Conservation (phyloP, 768 basidiomycete genomes). For the Tephrocybe rancida region DNA sequence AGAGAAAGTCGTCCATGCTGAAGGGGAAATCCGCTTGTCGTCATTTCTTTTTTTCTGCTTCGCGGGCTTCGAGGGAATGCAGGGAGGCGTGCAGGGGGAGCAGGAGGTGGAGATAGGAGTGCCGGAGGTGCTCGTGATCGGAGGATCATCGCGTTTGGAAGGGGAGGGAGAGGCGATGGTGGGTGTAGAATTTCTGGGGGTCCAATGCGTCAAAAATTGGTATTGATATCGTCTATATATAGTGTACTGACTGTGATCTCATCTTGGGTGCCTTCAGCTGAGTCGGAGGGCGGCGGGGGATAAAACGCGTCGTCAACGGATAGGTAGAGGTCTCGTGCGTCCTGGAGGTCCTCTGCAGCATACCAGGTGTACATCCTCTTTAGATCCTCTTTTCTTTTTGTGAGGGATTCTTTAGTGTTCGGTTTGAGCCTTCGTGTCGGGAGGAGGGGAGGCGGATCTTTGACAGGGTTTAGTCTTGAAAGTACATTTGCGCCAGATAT, state of each 20-base stretch:
- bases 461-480: neutral
- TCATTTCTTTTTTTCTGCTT: conserved; percentile 25
- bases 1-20: conserved; percentile 33
- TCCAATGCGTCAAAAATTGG: too few relatives aligned
- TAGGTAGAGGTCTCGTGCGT: conserved; percentile 32
- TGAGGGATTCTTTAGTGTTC: conserved; percentile 27
- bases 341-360: conserved; percentile 36
- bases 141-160: conserved; percentile 28
- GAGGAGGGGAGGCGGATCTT: conserved; percentile 6
- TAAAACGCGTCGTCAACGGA: conserved; percentile 31
- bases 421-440: conserved; percentile 12
- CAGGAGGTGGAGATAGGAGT: conserved; percentile 31
- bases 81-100: conserved; percentile 20
- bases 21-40: conserved; percentile 35
- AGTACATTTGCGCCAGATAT: conserved; percentile 15
- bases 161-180: conserved; percentile 18
- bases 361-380: conserved; percentile 36
- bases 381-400: conserved; percentile 35
- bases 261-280: conserved; percentile 17
- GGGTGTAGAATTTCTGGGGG: conserved; percentile 30
- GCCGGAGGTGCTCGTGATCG: conserved; percentile 29
- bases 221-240: too few relatives aligned
- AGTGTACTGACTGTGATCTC: too few relatives aligned
- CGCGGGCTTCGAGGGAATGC: conserved; percentile 16
- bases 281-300: too few relatives aligned